A percentile compares a stretch with the other conserved stretches of the same genome.
phyloP scores from a whole-genome alignment of 1,284 basidiomycete genomes.

The Amylostereum areolatum region DNA sequence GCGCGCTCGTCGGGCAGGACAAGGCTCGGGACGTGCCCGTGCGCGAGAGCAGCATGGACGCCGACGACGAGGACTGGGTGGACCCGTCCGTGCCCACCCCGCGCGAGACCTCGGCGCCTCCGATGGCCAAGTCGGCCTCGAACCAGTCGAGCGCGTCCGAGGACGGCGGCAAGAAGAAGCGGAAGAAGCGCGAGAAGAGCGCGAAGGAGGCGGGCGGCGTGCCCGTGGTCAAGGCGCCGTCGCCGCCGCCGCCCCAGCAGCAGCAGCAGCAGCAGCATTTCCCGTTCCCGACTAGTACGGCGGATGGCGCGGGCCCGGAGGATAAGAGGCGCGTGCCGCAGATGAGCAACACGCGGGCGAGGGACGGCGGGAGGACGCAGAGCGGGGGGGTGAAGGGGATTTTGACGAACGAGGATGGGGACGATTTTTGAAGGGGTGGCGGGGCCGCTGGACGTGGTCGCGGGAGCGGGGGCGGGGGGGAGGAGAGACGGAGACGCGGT shows the following conservation, averaged over 20 bases:
- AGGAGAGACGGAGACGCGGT: no score
- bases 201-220: conserved; percentile 8
- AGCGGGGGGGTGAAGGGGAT: conserved; percentile 74
- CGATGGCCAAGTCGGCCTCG: conserved; percentile 24
- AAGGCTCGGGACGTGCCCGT: conserved; percentile 11
- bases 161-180: conserved; percentile 17
- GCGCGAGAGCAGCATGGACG: conserved; percentile 31
- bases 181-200: conserved; percentile 18
- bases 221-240: conserved; percentile 11
- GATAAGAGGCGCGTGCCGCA: conserved; percentile 30
- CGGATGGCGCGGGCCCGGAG: conserved; percentile 28
- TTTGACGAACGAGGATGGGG: conserved; percentile 37
- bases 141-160: conserved; percentile 13
- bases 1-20: conserved; percentile 24
- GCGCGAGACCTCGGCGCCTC: conserved; percentile 25
- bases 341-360: conserved; percentile 63
- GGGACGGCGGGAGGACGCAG: conserved; percentile 75
- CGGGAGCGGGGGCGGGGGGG: no score
- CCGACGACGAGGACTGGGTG: conserved; percentile 68
- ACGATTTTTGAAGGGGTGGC: conserved; percentile 21
- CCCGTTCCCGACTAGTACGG: conserved; percentile 51
- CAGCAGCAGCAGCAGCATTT: conserved; percentile 31
- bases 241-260: conserved; percentile 6
- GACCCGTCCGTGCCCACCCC: conserved; percentile 38
- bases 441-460: no score